Evolutionary conservation across 768 basidiomycete genomes (phyloP).

Genomic region (Amanita phalloides): DNA sequence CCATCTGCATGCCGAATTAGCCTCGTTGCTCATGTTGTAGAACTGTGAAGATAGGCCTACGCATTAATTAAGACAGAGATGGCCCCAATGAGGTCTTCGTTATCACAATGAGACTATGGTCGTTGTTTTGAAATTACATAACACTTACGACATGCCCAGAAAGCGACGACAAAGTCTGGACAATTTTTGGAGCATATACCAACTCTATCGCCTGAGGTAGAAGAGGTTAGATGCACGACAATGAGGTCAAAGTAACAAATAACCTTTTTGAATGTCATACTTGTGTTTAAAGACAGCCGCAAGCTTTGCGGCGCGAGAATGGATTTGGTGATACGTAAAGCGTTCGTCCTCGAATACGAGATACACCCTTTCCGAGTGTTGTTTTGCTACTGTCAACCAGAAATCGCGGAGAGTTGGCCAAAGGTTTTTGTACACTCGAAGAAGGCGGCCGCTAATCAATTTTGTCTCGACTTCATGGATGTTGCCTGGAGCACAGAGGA

Average conservation of each 20-base stretch:
- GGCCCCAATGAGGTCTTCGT: slow-evolving; percentile 34
- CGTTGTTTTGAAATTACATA: neutral
- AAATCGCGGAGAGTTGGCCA: slow-evolving; percentile 37
- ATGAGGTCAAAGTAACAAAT: neutral
- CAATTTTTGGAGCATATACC: slow-evolving; percentile 39
- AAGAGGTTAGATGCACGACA: neutral
- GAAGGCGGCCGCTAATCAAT: slow-evolving; percentile 31
- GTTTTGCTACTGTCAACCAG: slow-evolving; percentile 28
- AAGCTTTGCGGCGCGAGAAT: slow-evolving; percentile 23
- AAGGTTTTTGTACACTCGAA: slow-evolving; percentile 42
- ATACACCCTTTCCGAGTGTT: slow-evolving; percentile 30
- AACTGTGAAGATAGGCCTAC: slow-evolving; percentile 15
- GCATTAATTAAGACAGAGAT: slow-evolving; percentile 37
- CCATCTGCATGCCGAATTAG: slow-evolving; percentile 19
- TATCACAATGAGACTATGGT: neutral
- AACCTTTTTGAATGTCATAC: slow-evolving; percentile 41
- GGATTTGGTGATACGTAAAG: slow-evolving; percentile 29
- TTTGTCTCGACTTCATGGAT: slow-evolving; percentile 31
- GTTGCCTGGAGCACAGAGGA: slow-evolving; percentile 27
- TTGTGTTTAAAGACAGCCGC: slow-evolving; percentile 24
- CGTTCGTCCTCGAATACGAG: slow-evolving; percentile 39
- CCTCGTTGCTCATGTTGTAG: neutral
- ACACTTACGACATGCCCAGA: slow-evolving; percentile 37
- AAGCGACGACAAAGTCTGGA: slow-evolving; percentile 33
- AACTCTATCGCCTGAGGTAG: slow-evolving; percentile 26